phyloP scores from a whole-genome alignment of 2,329 filamentous ascomycete genomes.

The Aspergillus chevalieri region DNA sequence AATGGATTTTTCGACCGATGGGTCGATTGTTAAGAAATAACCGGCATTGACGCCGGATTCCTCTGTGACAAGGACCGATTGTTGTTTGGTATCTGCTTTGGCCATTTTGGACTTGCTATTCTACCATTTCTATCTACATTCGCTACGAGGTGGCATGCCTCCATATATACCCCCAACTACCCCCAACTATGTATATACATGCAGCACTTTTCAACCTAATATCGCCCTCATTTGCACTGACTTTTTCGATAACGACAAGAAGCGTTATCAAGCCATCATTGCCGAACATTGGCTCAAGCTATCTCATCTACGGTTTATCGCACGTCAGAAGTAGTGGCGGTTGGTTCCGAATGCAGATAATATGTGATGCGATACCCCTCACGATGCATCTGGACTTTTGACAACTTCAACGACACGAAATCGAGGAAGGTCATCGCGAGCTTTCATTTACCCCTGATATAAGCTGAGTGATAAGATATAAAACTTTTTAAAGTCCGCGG shows the following conservation, averaged over 20 bases:
- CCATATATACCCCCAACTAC: background rate
- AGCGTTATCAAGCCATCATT: background rate
- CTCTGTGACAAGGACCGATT: conserved; percentile 7
- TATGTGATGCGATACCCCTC: background rate
- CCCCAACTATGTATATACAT: background rate
- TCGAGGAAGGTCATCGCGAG: background rate
- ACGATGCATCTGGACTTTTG: background rate
- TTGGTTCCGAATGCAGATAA: background rate
- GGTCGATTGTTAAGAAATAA: conserved; percentile 2
- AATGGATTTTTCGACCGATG: conserved; percentile 4
- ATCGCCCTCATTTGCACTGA: background rate
- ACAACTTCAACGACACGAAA: too few relatives aligned
- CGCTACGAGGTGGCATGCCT: background rate
- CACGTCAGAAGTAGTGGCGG: background rate
- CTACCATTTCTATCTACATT: background rate
- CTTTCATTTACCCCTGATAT: background rate
- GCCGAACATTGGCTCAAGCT: background rate
- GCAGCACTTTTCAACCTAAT: background rate
- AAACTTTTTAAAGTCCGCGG: background rate
- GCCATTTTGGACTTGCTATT: background rate
- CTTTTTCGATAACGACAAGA: background rate
- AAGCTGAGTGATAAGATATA: background rate
- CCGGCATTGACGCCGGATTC: background rate
- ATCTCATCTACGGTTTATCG: background rate
- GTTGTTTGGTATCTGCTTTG: background rate